Percentiles rank a stretch among this genome's conserved stretches.
These are phyloP conservation scores for Cryphonectria carpinicola DNA, from an alignment of 2,329 filamentous ascomycete species.

Conservation along the genomic window DNA sequence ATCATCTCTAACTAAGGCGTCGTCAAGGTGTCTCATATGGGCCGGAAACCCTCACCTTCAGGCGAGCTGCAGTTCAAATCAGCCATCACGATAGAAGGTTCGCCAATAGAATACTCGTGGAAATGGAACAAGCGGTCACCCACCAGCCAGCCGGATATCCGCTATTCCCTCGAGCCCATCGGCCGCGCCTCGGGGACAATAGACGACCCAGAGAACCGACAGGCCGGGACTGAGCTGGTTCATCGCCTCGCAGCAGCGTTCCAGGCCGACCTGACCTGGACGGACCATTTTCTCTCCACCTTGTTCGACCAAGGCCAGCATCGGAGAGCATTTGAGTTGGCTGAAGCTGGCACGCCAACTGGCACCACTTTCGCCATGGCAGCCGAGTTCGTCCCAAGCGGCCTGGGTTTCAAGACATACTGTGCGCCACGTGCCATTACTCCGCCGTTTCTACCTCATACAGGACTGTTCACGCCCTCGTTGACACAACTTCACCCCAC, in stretches of 20 bases:
- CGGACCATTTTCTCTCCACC: conserved; percentile 2
- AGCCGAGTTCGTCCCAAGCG: background rate
- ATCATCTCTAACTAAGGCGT: background rate
- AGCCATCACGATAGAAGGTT: background rate
- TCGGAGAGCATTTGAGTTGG: background rate
- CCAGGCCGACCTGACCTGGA: conserved; percentile 1
- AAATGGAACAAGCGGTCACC: conserved; percentile 1
- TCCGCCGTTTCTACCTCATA: background rate
- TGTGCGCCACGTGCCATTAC: background rate
- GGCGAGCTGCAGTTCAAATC: conserved; percentile 5
- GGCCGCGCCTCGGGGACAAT: background rate
- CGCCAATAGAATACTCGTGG: conserved; percentile 5
- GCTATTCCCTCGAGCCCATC: conserved; percentile 3
- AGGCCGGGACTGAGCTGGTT: background rate
- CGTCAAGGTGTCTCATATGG: background rate
- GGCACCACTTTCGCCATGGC: conserved; percentile 1
- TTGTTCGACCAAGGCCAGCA: conserved; percentile 1
- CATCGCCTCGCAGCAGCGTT: background rate
- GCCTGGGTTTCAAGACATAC: conserved; percentile 1
- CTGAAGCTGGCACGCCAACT: background rate
- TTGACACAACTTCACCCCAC: background rate
- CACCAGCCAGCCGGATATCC: background rate
- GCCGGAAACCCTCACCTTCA: background rate
- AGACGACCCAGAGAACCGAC: background rate
- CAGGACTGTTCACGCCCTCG: background rate